phyloP scores from a whole-genome alignment of 441 rosid genomes.

The Populus hybrid region DNA sequence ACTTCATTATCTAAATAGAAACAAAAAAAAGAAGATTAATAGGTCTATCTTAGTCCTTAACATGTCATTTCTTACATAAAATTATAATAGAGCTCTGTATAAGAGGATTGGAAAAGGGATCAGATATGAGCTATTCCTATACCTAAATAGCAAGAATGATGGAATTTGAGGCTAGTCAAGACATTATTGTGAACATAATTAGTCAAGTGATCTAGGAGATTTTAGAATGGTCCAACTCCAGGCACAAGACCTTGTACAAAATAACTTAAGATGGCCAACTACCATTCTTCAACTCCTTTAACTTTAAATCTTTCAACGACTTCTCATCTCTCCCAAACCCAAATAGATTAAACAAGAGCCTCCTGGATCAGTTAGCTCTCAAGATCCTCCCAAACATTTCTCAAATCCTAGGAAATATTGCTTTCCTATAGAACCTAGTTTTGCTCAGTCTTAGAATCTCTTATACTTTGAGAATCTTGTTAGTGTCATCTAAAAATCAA shows the following conservation, averaged over 20 bases:
- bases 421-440: too few relatives aligned
- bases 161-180: constrained; percentile 71
- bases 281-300: constrained; percentile 75
- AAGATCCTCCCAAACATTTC: too few relatives aligned
- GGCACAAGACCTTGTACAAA: constrained; percentile 58
- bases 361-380: constrained; percentile 36
- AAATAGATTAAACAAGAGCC: constrained; percentile 74
- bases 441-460: too few relatives aligned
- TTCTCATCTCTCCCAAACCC: constrained; percentile 63
- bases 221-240: constrained; percentile 68
- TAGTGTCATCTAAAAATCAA: too few relatives aligned
- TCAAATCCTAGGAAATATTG: too few relatives aligned
- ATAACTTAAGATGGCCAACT: constrained; percentile 58
- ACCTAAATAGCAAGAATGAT: constrained; percentile 14
- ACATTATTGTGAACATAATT: constrained; percentile 68
- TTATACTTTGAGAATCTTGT: too few relatives aligned
- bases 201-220: constrained; percentile 65
- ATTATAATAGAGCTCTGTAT: too few relatives aligned
- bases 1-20: too few relatives aligned
- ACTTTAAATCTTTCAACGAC: constrained; percentile 59
- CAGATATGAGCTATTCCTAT: neutral
- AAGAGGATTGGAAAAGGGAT: neutral
- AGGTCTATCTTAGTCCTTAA: too few relatives aligned
- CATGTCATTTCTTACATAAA: too few relatives aligned
- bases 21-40: too few relatives aligned